Conservation (phyloP, 805 yeast species). For the Clavispora vitiphila region DNA sequence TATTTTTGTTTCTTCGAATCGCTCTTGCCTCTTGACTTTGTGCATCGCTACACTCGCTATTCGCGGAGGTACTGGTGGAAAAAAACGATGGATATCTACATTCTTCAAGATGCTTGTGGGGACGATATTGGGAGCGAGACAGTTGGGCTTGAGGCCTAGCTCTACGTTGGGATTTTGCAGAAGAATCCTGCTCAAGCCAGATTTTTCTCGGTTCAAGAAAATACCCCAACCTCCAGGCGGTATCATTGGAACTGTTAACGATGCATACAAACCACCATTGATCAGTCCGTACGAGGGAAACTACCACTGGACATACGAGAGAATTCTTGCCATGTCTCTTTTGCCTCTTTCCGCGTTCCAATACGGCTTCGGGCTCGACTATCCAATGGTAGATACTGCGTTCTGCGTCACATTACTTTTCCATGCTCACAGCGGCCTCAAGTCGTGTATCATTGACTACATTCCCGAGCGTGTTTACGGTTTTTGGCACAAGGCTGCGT, state of each 20-base stretch:
- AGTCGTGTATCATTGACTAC: slow-evolving; percentile 89
- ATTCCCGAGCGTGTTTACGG: slow-evolving; percentile 87
- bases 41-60: not conserved
- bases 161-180: slow-evolving; percentile 5
- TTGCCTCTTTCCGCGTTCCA: slow-evolving; percentile 78
- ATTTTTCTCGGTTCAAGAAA: slow-evolving; percentile 44
- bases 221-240: slow-evolving; percentile 85
- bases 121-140: slow-evolving; percentile 6
- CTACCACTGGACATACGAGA: slow-evolving; percentile 91
- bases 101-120: slow-evolving; percentile 7
- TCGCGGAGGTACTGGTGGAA: slow-evolving; percentile 2
- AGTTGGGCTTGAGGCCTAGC: slow-evolving; percentile 5
- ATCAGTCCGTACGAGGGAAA: slow-evolving; percentile 70
- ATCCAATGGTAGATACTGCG: slow-evolving; percentile 67
- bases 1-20: no score
- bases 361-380: slow-evolving; percentile 64
- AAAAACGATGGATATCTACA: not conserved
- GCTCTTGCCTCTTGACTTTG: no score
- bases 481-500: slow-evolving; percentile 62
- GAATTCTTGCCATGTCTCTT: slow-evolving; percentile 60
- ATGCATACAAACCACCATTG: slow-evolving; percentile 68
- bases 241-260: slow-evolving; percentile 90
- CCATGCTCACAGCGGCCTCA: slow-evolving; percentile 84
- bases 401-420: slow-evolving; percentile 62
- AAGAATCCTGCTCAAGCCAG: slow-evolving; percentile 31